These are phyloP conservation scores for Sporothrix globosa DNA, from an alignment of 2,329 filamentous ascomycete genomes.

Conservation along the genomic window DNA sequence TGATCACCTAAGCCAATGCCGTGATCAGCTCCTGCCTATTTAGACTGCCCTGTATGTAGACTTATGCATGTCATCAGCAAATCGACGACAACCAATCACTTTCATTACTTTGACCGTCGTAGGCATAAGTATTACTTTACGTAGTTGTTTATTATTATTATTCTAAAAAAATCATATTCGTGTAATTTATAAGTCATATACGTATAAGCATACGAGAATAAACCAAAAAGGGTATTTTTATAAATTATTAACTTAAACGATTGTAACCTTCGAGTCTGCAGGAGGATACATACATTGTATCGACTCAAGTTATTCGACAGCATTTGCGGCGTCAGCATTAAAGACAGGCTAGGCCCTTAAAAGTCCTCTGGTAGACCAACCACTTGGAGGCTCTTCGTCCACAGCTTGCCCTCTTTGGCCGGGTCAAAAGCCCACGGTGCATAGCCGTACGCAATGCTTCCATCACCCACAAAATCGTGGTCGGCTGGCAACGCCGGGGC, in stretches of 20 bases:
- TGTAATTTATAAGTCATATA: too few relatives aligned
- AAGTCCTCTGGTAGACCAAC: constrained; percentile 38
- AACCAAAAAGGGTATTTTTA: too few relatives aligned
- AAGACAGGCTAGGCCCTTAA: background rate
- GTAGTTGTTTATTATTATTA: too few relatives aligned
- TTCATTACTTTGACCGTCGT: too few relatives aligned
- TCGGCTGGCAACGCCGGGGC: constrained; percentile 30
- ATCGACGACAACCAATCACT: background rate
- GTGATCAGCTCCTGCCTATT: constrained; percentile 15
- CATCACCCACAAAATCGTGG: background rate
- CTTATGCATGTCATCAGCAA: constrained; percentile 17
- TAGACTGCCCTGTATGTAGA: background rate
- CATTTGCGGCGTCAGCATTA: background rate
- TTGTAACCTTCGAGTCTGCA: too few relatives aligned
- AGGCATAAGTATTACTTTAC: too few relatives aligned
- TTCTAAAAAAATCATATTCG: too few relatives aligned
- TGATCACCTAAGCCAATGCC: constrained; percentile 1
- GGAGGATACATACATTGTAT: too few relatives aligned
- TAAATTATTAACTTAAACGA: too few relatives aligned
- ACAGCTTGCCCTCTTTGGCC: constrained; percentile 42
- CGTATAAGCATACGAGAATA: too few relatives aligned
- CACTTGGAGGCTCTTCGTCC: constrained; percentile 44
- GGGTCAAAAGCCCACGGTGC: constrained; percentile 30
- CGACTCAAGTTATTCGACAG: background rate
- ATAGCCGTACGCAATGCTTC: constrained; percentile 20